Evolutionary conservation across 2,329 filamentous ascomycete genomes (phyloP).

Genomic region (Ophiocordyceps camponoti-leonardi): DNA sequence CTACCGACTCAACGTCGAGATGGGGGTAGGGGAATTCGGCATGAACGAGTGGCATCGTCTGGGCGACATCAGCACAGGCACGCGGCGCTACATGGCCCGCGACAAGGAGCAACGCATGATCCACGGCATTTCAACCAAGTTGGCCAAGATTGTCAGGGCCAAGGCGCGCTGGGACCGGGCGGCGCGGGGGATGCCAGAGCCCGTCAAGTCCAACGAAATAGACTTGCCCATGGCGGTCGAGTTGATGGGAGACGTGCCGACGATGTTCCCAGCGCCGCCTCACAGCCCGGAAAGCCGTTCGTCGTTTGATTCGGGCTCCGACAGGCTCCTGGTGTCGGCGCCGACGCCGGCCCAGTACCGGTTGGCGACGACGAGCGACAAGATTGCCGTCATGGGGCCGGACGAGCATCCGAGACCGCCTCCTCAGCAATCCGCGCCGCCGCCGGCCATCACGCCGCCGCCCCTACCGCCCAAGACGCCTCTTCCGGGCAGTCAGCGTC

Average conservation of each 20-base stretch:
- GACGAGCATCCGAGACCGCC: conserved; percentile 36
- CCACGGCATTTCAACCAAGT: conserved; percentile 56
- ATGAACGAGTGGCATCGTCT: conserved; percentile 97
- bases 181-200: conserved; percentile 22
- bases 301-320: conserved; percentile 40
- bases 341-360: conserved; percentile 43
- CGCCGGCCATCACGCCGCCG: conserved; percentile 37
- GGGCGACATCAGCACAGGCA: conserved; percentile 89
- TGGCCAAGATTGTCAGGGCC: conserved; percentile 68
- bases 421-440: conserved; percentile 14
- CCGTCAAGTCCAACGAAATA: conserved; percentile 23
- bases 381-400: conserved; percentile 44
- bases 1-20: conserved; percentile 90
- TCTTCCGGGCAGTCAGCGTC: conserved; percentile 31
- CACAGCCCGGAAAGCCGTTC: conserved; percentile 24
- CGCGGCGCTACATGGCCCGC: conserved; percentile 63
- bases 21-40: conserved; percentile 89
- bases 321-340: conserved; percentile 37
- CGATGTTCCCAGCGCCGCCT: conserved; percentile 18
- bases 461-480: conserved; percentile 66
- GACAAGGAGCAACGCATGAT: conserved; percentile 63
- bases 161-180: conserved; percentile 47
- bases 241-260: conserved; percentile 37
- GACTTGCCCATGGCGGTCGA: conserved; percentile 35
- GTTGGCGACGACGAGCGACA: conserved; percentile 43